Evolutionary conservation across 2,329 filamentous ascomycete species (phyloP), one percentile per base, ranked within the genome.

Genomic region (Westerdykella sp.): DNA sequence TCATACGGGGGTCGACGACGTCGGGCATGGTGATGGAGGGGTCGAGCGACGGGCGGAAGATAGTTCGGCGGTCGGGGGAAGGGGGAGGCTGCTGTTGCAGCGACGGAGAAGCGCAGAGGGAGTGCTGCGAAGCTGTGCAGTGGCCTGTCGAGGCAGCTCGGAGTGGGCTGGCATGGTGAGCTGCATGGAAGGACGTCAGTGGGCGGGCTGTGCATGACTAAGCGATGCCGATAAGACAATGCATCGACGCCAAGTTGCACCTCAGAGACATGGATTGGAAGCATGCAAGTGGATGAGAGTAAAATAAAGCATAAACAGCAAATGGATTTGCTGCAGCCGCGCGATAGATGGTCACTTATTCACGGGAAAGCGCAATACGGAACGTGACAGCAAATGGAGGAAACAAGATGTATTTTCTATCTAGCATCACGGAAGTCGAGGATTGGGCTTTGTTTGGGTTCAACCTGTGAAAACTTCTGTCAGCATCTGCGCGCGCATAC

Each of bases 1-100:
- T 74, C 71, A 74, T 74, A 52, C 73, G 67, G 50, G 73, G 72
- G 51, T 75, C 72, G 42, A 68, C 52, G 37, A 58, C 45, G 47
- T 62, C 60, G 46, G 66, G 59, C 61, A 69, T 69, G 49, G 39
- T 55, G 60, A 57, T 52, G 53, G 57, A 21, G 51, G 39, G 34
- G 31, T 28, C 49, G 54, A 50, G 56, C 51, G 56, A 51, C 47
- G 42, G 40, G 39, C 40, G 34, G 16, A 40, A 35, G 36, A 43
- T 43, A 44, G 39, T 22, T 49, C 25, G 25, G 25, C 4, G 25
- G 41, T 59, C 51, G 55, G 58, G 50, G 40, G 44, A 37, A 43
- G 36, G 45, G 34, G 46, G 18, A 21, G 44, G 50, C 49, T 49
- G 57, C 49, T 47, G 28, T 34, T 22, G 44, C 37, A 39, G 43